phyloP scores from a whole-genome alignment of 805 yeast species.

The Starmera pachycereana region DNA sequence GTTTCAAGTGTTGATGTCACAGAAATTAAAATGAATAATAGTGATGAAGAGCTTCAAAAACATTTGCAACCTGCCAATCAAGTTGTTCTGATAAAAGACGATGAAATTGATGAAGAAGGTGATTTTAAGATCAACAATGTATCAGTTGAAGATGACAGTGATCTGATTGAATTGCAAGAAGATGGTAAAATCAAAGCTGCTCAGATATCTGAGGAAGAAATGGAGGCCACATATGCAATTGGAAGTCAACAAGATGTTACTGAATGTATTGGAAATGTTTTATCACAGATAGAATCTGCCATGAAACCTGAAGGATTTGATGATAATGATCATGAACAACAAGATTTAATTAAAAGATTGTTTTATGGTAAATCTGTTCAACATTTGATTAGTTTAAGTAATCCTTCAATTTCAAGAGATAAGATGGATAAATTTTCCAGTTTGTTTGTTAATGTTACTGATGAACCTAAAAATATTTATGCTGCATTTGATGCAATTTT shows the following conservation, averaged over 20 bases:
- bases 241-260: conserved; percentile 97
- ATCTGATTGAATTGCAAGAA: conserved; percentile 5
- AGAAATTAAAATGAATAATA: neutral
- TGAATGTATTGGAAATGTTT: conserved; percentile 90
- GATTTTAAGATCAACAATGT: neutral
- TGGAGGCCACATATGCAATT: conserved; percentile 64
- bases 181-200: conserved; percentile 15
- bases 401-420: conserved; percentile 28
- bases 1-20: conserved; percentile 10
- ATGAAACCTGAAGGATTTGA: conserved; percentile 57
- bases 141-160: conserved; percentile 1
- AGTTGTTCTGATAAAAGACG: conserved; percentile 16
- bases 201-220: conserved; percentile 41
- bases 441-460: conserved; percentile 75
- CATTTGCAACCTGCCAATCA: conserved; percentile 16
- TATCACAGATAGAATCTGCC: conserved; percentile 85
- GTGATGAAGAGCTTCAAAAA: neutral
- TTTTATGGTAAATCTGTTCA: conserved; percentile 86
- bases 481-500: conserved; percentile 85
- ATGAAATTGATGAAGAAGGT: no score
- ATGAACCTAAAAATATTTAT: conserved; percentile 80
- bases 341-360: conserved; percentile 66
- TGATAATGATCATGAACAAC: conserved; percentile 64
- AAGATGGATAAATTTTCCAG: conserved; percentile 72
- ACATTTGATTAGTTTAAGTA: conserved; percentile 43